A percentile compares a stretch with the other conserved stretches of the same genome.
These are phyloP conservation scores for Xylaria sp. DNA, from an alignment of 2,329 filamentous ascomycete species.

Conservation along the genomic window DNA sequence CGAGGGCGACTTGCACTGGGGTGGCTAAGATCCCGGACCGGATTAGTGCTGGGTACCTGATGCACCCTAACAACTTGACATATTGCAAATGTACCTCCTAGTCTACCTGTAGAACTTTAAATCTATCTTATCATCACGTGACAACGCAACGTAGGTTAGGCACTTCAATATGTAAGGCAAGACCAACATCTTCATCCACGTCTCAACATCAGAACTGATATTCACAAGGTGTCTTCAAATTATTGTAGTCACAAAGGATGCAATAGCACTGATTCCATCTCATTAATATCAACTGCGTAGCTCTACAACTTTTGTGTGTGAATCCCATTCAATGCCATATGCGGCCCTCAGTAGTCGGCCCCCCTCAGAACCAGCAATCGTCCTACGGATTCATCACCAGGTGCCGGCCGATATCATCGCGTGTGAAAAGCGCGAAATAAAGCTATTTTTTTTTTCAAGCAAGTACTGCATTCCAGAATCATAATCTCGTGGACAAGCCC, in stretches of 20 bases:
- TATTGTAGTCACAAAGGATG: not conserved
- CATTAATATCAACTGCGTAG: not conserved
- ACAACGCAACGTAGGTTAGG: not conserved
- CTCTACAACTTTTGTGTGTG: no score
- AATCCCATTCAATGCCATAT: not conserved
- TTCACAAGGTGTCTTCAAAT: not conserved
- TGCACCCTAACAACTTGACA: no score
- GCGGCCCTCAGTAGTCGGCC: not conserved
- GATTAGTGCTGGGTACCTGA: no score
- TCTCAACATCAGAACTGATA: not conserved
- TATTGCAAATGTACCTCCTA: no score
- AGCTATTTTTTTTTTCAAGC: not conserved
- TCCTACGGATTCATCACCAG: conserved; percentile 13
- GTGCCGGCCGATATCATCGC: not conserved
- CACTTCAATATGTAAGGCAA: not conserved
- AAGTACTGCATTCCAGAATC: not conserved
- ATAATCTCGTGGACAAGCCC: not conserved
- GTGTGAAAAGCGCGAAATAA: conserved; percentile 2
- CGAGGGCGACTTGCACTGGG: not conserved
- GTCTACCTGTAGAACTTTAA: not conserved
- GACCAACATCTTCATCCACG: no score
- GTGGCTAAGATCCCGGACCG: not conserved
- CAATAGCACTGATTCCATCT: not conserved
- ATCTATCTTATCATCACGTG: conserved; percentile 23
- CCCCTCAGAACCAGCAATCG: conserved; percentile 5